Percentiles rank a stretch among this genome's conserved stretches.
These are phyloP conservation scores for Fennellomyces sp. DNA, from an alignment of 371 early-diverging fungal genomes.

Conservation along the genomic window DNA sequence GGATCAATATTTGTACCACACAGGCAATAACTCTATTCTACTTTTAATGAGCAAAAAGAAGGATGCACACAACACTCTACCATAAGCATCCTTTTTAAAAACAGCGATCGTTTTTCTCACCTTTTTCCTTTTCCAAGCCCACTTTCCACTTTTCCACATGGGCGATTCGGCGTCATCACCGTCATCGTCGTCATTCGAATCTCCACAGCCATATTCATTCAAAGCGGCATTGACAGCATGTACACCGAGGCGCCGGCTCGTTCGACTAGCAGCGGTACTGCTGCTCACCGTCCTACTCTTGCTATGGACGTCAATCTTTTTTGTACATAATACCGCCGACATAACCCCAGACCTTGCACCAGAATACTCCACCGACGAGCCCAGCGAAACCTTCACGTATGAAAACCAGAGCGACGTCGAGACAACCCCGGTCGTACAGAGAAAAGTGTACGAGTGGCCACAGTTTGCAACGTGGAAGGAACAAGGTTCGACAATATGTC, in stretches of 20 bases:
- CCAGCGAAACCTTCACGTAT: background rate
- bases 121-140: background rate
- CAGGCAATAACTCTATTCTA: background rate
- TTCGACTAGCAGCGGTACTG: background rate
- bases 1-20: background rate
- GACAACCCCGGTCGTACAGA: background rate
- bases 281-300: background rate
- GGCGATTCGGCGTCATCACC: conserved; percentile 1
- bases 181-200: conserved; percentile 5
- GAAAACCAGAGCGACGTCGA: background rate
- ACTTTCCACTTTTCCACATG: background rate
- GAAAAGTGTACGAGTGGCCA: conserved; percentile 8
- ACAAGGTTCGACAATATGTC: background rate
- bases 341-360: background rate
- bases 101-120: background rate
- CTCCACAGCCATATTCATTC: background rate
- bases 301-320: conserved; percentile 5
- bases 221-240: conserved; percentile 3
- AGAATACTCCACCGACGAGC: background rate
- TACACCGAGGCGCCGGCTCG: background rate
- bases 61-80: background rate
- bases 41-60: no score
- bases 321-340: background rate
- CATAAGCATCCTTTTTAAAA: background rate
- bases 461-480: conserved; percentile 16